Evolutionary conservation across 1,139 yeast species (phyloP), one percentile per base, ranked within the genome.

Genomic region (Debaryomyces psychrophilus): DNA sequence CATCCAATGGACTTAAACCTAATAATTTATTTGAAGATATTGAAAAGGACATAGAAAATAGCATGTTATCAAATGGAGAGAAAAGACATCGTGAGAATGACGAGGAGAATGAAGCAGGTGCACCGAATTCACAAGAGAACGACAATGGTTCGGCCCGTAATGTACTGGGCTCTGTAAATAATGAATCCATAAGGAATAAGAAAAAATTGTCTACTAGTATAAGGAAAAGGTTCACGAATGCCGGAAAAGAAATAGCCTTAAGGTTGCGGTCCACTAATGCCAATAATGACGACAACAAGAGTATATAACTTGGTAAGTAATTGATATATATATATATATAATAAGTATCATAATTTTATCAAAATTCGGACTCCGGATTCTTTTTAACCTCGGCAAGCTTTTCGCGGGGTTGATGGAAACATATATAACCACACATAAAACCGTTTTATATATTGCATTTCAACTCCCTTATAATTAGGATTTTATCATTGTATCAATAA

Each of bases 201-300:
- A 49, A 47, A 37, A 46, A 46, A 22, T 44, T 51, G 22, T 47
- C 54, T 6, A 45, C 49, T 8, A 41, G 46, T 22, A 34, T 50
- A 29, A 49, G 48, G 26, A 49, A 45, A 17, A 49, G 44, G 41
- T 52, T 65, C 37, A 45, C 65, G 1, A 56, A 45, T 42, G 65
- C 65, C 20, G 56, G 66, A 31, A 61, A 62, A 50, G 64, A 62
- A 46, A 43, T 64, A 31, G 63, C 64, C 34, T 39, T 48, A 31
- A 41, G 52, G 29, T 31, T 51, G 18, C 40, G 52, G 11, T 43
- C 47, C n/a, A 26, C 37, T 17, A 41, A 33, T 27, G 15, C 44
- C 12, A 44, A 40, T 33, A 28, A 31, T 38, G 23, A 27, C 9
- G 22, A 37, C 29, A 29, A 33, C 25, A 36, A 37, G 22, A 31